These are phyloP conservation scores for Dictyostelium firmibasis DNA, from an alignment of 78 protist genomes.

Conservation along the genomic window DNA sequence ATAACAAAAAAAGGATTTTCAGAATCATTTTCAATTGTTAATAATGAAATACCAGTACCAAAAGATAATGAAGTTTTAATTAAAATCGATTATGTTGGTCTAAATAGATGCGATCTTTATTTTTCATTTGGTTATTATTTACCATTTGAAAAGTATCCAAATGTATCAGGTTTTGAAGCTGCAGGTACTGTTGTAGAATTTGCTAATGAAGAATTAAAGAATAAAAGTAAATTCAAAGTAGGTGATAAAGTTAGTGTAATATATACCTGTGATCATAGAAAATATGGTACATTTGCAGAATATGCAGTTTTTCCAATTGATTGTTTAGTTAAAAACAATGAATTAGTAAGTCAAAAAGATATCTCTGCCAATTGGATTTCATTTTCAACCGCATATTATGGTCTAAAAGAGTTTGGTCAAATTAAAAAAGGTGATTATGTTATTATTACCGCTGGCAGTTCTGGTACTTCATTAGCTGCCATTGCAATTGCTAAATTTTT, in stretches of 20 bases:
- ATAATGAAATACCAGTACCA: background rate
- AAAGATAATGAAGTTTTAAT: background rate
- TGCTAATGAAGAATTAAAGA: background rate
- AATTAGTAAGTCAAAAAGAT: background rate
- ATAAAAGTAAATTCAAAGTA: background rate
- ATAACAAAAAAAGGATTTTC: background rate
- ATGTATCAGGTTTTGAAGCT: background rate
- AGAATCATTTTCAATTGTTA: background rate
- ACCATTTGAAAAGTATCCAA: background rate
- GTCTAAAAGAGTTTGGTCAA: background rate
- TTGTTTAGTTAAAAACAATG: background rate
- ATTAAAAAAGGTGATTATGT: slow-evolving; percentile 21
- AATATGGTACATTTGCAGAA: background rate
- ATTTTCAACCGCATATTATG: slow-evolving; percentile 32
- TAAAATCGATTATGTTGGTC: background rate
- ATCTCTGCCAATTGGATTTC: background rate
- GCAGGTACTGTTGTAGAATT: background rate
- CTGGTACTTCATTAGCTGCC: background rate
- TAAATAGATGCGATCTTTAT: background rate
- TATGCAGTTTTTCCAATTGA: slow-evolving; percentile 13
- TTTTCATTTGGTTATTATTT: background rate
- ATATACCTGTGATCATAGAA: background rate
- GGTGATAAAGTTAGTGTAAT: slow-evolving; percentile 34
- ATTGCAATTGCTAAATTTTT: background rate
- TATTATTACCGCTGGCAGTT: slow-evolving; percentile 28